phyloP scores from a whole-genome alignment of 441 rosid genomes.

The Mallotus japonicus region DNA sequence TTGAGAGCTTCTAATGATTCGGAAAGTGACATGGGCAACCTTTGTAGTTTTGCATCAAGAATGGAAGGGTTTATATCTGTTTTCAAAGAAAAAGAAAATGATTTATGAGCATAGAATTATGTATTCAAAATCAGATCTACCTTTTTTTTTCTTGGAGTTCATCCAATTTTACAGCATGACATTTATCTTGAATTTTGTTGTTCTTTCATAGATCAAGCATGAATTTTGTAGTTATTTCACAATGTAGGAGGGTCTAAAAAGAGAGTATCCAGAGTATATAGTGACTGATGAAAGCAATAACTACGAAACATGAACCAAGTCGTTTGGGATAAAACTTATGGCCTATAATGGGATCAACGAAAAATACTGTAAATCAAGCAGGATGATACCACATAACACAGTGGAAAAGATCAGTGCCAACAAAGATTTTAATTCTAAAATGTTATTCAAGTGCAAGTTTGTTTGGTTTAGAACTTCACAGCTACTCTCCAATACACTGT shows the following conservation, averaged over 20 bases:
- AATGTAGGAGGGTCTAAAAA: neutral
- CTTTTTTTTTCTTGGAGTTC: neutral
- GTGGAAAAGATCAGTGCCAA: neutral
- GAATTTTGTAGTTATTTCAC: neutral
- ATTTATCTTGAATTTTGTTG: no score
- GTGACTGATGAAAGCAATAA: neutral
- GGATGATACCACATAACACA: neutral
- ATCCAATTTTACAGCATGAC: neutral
- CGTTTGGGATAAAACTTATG: neutral
- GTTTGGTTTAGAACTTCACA: neutral
- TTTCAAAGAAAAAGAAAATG: slow-evolving; percentile 3
- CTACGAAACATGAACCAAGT: neutral
- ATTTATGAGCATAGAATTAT: no score
- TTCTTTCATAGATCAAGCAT: no score
- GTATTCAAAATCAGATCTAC: no score
- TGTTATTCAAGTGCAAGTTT: neutral
- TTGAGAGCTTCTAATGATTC: slow-evolving; percentile 73
- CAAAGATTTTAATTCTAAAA: neutral
- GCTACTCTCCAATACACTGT: neutral
- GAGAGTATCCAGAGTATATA: neutral
- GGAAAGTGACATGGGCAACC: slow-evolving; percentile 66
- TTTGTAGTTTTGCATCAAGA: slow-evolving; percentile 44
- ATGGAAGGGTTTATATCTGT: slow-evolving; percentile 67
- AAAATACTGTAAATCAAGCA: neutral
- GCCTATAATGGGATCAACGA: neutral